These are phyloP conservation scores for Lavandula angustifolia DNA, from an alignment of 257 asterid genomes.

Conservation along the genomic window DNA sequence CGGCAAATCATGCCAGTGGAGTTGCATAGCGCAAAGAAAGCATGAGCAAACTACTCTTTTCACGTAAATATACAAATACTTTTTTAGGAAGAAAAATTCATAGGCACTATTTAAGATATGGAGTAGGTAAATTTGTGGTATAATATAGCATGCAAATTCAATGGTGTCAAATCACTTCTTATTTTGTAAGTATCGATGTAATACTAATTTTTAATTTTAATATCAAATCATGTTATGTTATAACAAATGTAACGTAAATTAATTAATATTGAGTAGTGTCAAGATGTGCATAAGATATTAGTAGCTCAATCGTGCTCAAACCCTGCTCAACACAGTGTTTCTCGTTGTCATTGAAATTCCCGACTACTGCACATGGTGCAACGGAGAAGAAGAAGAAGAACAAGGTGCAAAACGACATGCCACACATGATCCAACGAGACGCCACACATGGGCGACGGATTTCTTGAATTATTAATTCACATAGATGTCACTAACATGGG, in stretches of 20 bases:
- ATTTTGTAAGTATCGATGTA: no score
- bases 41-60: constrained; percentile 6
- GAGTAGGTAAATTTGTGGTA: no score
- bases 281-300: no score
- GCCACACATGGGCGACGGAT: constrained; percentile 25
- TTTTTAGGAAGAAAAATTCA: no score
- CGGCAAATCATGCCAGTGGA: constrained; percentile 5
- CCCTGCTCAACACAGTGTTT: neutral
- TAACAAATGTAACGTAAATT: no score
- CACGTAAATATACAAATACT: no score
- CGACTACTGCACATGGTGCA: constrained; percentile 30
- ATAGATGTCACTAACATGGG: constrained; percentile 33
- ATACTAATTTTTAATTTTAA: no score
- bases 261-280: no score
- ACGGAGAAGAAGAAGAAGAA: constrained; percentile 3
- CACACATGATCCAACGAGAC: constrained; percentile 36
- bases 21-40: neutral
- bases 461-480: neutral
- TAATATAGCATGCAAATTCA: no score
- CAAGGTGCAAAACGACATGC: constrained; percentile 35
- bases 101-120: no score
- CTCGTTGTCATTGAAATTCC: neutral
- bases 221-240: neutral
- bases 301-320: neutral
- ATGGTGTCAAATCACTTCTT: no score